Base-by-base conservation (phyloP, 2,329 filamentous ascomycete genomes). In the Taxawa tesnikishii region DNA sequence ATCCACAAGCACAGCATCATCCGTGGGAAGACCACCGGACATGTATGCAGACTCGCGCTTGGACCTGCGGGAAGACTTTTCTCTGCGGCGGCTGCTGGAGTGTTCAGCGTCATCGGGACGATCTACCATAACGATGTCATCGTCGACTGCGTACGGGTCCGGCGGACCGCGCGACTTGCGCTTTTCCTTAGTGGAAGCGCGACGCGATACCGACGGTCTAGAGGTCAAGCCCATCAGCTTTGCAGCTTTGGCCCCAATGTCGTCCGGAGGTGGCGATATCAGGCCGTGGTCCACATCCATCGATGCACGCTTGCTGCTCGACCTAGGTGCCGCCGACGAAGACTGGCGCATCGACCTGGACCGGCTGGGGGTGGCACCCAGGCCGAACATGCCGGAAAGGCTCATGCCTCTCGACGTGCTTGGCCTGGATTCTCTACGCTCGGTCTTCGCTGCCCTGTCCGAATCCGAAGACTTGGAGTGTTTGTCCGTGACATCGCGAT, bases 221-320 rank as follows among this genome's bases (percentile, higher is more conserved):
- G 46, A 40, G 26, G 43, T 44, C 26, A 72, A 56, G 43, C 61
- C 85, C 73, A 90, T 73, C 32, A 88, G 58, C 55, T 77, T 85
- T 18, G 83, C 82, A 16, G 83, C 83, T 55, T 92, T 93, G 28
- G 74, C 68, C 30, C 59, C 55, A 11, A 51, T 60, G 18, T 79
- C 73, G 17, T 85, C 83, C 2, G 79, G 74, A 6, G 82, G 79
- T 3, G 83, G 81, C 13, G 81, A 83, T 28, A 72, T 66, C 38
- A 87, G 62, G 6, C 75, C 79, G 16, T 75, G 69, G 32, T 83
- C 80, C 11, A 79, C 56, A 1, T 49, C 52, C 6, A 42, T 45
- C 1, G 50, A 54, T 17, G 49, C 83, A 80, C 39, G 76, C 67
- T 23, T 79, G 76, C 34, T 80, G 71, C 32, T 82, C 79, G 32